phyloP scores from a whole-genome alignment of 1,139 yeast genomes.

The Suhomyces anneliseae region DNA sequence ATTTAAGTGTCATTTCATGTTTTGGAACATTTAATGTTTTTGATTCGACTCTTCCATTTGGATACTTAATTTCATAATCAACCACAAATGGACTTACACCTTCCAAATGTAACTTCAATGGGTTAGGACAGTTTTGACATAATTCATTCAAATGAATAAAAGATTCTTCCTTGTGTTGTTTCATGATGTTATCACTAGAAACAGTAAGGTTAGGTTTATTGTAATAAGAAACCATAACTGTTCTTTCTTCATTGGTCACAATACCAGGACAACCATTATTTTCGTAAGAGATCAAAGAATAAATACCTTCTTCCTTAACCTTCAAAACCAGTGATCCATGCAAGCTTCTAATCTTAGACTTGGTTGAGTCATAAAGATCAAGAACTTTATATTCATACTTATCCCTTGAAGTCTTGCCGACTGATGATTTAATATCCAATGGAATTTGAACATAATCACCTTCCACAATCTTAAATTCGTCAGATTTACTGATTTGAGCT shows the following conservation, averaged over 20 bases:
- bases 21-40: constrained; percentile 35
- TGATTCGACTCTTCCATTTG: constrained; percentile 49
- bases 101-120: constrained; percentile 27
- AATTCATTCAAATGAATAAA: constrained; percentile 29
- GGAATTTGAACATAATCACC: constrained; percentile 64
- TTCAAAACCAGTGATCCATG: constrained; percentile 39
- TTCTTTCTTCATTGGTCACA: constrained; percentile 31
- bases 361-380: constrained; percentile 24
- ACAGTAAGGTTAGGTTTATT: constrained; percentile 55
- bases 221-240: constrained; percentile 49
- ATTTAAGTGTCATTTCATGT: constrained; percentile 25
- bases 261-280: constrained; percentile 74
- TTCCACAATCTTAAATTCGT: constrained; percentile 47
- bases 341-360: constrained; percentile 19
- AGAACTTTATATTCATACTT: constrained; percentile 26
- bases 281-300: constrained; percentile 54
- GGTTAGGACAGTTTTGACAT: constrained; percentile 34
- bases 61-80: constrained; percentile 63
- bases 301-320: constrained; percentile 60
- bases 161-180: constrained; percentile 19
- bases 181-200: constrained; percentile 19
- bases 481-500: constrained; percentile 7
- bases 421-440: constrained; percentile 39
- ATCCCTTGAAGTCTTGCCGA: constrained; percentile 28
- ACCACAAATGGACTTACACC: constrained; percentile 78